These are phyloP conservation scores for Platanus orientalis DNA, from an alignment of 164 flowering plant species.

Conservation along the genomic window DNA sequence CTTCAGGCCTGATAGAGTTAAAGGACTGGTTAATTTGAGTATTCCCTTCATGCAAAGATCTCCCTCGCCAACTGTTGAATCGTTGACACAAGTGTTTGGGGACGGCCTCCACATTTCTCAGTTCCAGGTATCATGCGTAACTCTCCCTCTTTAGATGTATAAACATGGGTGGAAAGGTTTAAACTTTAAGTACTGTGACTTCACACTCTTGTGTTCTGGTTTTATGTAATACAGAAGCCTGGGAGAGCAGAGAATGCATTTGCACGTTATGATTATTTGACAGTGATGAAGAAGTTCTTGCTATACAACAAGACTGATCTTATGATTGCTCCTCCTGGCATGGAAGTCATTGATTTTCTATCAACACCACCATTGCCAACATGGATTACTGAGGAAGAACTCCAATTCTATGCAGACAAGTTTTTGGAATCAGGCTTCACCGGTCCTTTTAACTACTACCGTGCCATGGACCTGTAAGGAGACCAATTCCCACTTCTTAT, in stretches of 20 bases:
- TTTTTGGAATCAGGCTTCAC: conserved; percentile 22
- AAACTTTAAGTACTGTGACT: too few relatives aligned
- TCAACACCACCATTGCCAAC: conserved; percentile 33
- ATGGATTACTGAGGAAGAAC: conserved; percentile 56
- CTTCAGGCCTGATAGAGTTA: conserved; percentile 48
- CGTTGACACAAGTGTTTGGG: conserved; percentile 22
- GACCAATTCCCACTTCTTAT: too few relatives aligned
- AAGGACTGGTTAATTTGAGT: conserved; percentile 32
- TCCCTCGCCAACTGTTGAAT: conserved; percentile 11
- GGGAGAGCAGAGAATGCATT: conserved; percentile 56
- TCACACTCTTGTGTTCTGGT: too few relatives aligned
- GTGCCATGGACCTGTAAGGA: conserved; percentile 46
- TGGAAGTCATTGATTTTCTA: conserved; percentile 40
- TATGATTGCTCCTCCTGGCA: conserved; percentile 42
- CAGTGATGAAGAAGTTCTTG: conserved; percentile 45
- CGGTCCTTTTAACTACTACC: conserved; percentile 43
- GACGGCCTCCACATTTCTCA: conserved; percentile 37
- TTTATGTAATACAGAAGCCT: conserved; percentile 26
- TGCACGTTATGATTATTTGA: conserved; percentile 33
- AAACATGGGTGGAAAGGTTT: too few relatives aligned
- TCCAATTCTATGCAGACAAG: conserved; percentile 39
- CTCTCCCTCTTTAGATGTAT: neutral
- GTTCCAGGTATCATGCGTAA: conserved; percentile 57
- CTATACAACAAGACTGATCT: conserved; percentile 21
- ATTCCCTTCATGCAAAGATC: conserved; percentile 30